Base-by-base conservation (phyloP, 2,329 filamentous ascomycete genomes). In the Monosporascus sp. region DNA sequence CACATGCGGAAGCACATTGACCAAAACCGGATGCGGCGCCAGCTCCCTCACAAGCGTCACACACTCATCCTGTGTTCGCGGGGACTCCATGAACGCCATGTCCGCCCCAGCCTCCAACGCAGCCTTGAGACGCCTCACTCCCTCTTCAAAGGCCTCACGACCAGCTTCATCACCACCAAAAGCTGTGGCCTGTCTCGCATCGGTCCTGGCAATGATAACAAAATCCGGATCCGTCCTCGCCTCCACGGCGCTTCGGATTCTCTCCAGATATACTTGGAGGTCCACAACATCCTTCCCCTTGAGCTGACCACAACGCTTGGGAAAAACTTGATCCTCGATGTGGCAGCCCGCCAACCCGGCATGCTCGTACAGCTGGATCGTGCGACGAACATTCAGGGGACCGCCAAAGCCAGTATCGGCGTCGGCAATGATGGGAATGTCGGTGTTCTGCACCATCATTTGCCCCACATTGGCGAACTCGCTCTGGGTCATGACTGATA, bases 131-230 rank as follows among this genome's bases (percentile, higher is more conserved):
- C 80, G 68, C 9, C 61, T 62, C 17, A 80, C 59, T 1, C 77
- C 74, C 56, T 78, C 78, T 4, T 78, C 75, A 61, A 78, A 83
- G 0, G 79, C 80, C 2, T 70, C 67, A 9, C 7, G 25, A 27
- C 25, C 25, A 27, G 25, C 25, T 8, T 27, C 25, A 27, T 27
- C 25, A 8, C 25, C 25, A 8, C 25, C 25, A 8, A 27, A 27
- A 27, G 25, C 7, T 8, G 25, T 27, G 3, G 70, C 70, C 54
- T 79, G 77, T 22, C 80, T 65, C 1, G 80, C 76, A 59, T 83
- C 81, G 2, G 80, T 83, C 25, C 81, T 72, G 9, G 80, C 80
- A 52, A 84, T 82, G 50, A 84, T 74, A n/a, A 84, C 72, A 50
- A 83, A 81, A 53, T 83, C 80, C 11, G 70, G 67, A 6, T 66